Base-by-base conservation (phyloP, 2,329 filamentous ascomycete species). In the Cladophialophora immunda region DNA sequence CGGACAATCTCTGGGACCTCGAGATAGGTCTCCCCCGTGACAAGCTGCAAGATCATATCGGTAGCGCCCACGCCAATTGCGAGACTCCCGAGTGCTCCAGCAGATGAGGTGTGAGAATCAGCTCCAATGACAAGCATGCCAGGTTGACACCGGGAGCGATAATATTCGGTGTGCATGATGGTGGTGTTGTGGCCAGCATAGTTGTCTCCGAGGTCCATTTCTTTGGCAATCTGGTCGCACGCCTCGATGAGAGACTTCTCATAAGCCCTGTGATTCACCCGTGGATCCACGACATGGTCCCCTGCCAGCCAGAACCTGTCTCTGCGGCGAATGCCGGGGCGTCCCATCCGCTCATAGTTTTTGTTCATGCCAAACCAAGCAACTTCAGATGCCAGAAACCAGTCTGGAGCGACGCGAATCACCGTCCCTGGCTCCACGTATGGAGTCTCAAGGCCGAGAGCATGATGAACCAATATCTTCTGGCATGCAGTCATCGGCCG, bases 251-350 rank as follows among this genome's bases (percentile, higher is more conserved):
- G 73, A 17, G 65, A 72, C 65, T 76, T 72, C 25, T 80, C 74
- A 25, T 75, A 70, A 0, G 81, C 78, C 1, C 71, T 65, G 19
- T 79, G 66, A 22, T 77, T 78, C 6, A 79, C 71, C 1, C 81
- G 75, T 2, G 83, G 82, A 62, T 85, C 81, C 2, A 84, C 81
- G 2, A 80, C 76, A 68, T 85, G 82, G 68, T 85, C 83, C 1
- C 79, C 79, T 0, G 82, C 82, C 4, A 85, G 75, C 83, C 83
- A 85, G 69, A 85, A 79, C 0, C 83, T 74, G 68, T 84, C 82
- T 61, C 83, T 84, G 6, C 83, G 81, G 62, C 78, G 83, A 17
- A 83, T 80, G 3, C 79, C 62, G 45, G 62, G 62, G n/a, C 62
- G 55, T 29, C 62, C 62, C 62, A 65, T 65, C 2, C 62, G 62